These are phyloP conservation scores for Penicillium sp. DNA, from an alignment of 2,329 filamentous ascomycete species.

Conservation along the genomic window DNA sequence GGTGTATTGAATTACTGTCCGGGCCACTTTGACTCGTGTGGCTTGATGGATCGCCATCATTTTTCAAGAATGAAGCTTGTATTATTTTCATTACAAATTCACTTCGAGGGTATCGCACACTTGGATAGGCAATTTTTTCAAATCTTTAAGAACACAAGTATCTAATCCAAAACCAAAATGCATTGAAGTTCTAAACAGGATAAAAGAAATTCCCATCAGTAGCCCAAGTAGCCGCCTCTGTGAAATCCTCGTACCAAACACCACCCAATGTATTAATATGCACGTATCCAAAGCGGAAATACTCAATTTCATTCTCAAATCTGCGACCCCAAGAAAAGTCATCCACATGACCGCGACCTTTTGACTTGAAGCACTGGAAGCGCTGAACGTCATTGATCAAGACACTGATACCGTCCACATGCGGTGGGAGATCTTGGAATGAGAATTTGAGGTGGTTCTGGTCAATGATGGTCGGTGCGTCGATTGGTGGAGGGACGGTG, in stretches of 20 bases:
- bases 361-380: slow-evolving; percentile 52
- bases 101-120: background rate
- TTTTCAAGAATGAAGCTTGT: no score
- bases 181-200: slow-evolving; percentile 1
- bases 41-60: background rate
- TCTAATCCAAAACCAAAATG: background rate
- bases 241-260: slow-evolving; percentile 43
- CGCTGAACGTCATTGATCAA: slow-evolving; percentile 63
- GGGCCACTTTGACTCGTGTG: background rate
- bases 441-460: slow-evolving; percentile 35
- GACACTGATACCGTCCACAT: slow-evolving; percentile 55
- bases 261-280: slow-evolving; percentile 36
- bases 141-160: background rate
- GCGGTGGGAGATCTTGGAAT: slow-evolving; percentile 30
- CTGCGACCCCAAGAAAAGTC: slow-evolving; percentile 38
- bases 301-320: slow-evolving; percentile 33
- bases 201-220: slow-evolving; percentile 15
- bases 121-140: background rate
- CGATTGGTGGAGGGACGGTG: slow-evolving; percentile 32
- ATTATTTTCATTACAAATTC: no score
- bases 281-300: slow-evolving; percentile 45
- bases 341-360: slow-evolving; percentile 22
- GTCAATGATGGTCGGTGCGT: slow-evolving; percentile 18
- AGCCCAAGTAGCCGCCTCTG: slow-evolving; percentile 33
- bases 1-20: no score